Evolutionary conservation across 73 alveolate genomes (phyloP).

Genomic region (Blepharisma japonicum): DNA sequence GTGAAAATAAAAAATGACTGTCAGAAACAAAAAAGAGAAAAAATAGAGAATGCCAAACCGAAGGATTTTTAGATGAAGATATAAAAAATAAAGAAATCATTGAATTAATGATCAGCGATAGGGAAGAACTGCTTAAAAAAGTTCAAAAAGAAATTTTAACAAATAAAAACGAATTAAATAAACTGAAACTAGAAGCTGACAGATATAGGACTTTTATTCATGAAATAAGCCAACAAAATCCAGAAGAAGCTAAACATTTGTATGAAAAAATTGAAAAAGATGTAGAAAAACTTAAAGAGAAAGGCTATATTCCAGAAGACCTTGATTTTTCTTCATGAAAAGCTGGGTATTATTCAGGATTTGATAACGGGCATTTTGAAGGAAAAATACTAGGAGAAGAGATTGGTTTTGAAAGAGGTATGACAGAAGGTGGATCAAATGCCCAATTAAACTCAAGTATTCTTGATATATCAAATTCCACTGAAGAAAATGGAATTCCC

Average conservation of each 20-base stretch:
- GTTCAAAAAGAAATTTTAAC: background rate
- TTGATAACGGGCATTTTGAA: slow-evolving; percentile 4
- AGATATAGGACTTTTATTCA: background rate
- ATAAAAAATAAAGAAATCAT: background rate
- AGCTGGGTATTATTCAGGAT: slow-evolving; percentile 14
- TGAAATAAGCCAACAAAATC: background rate
- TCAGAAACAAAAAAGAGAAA: background rate
- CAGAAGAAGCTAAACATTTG: background rate
- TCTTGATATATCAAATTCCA: too few relatives aligned
- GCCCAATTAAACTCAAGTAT: too few relatives aligned
- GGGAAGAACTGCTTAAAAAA: background rate
- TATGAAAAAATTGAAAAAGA: background rate
- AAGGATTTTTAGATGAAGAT: background rate
- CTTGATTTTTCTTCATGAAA: background rate
- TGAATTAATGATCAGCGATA: slow-evolving; percentile 22
- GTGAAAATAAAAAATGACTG: too few relatives aligned
- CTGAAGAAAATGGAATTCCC: too few relatives aligned
- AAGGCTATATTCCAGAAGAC: background rate
- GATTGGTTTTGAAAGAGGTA: background rate
- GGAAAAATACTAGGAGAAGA: background rate
- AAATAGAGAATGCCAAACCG: slow-evolving; percentile 4
- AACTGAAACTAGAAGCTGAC: background rate
- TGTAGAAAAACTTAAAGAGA: background rate
- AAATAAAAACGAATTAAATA: slow-evolving; percentile 17
- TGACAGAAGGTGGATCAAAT: too few relatives aligned